Evolutionary conservation across 225 moss, liverwort and hornwort species (phyloP), one percentile per base, ranked within the genome.

Genomic region (Straminergon stramineum): DNA sequence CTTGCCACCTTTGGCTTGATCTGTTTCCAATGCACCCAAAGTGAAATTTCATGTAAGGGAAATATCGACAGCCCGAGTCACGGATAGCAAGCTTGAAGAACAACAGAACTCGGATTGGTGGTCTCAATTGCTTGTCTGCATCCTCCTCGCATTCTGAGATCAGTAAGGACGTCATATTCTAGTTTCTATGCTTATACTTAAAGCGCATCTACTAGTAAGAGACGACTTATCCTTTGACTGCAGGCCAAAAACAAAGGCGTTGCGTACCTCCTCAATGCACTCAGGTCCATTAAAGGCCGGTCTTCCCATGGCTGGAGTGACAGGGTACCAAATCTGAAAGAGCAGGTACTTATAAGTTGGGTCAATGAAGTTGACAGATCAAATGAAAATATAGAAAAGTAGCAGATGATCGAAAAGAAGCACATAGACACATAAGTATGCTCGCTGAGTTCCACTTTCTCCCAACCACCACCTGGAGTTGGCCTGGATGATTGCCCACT

Each of bases 241-340:
- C 70, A 78, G 74, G 65, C 48, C 32, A 61, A 89, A 80, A 69
- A 56, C 17, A 68, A 81, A 75, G 62, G 32, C 35, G 53, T 81
- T 84, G 37, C 18, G 53, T 92, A 96, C 99, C 97, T 97, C 97
- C 89, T 97, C 93, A 71, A 96, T 82, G 85, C 99, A 99, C 88
- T 97, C 97, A 79, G 95, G 95, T 90, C 93, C 94, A 90, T 97
- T 94, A 74, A 96, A 97, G 69, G 94, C 90, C 77, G 96, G 97
- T 91, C 85, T 96, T 78, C 99, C 99, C 97, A 99, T 96, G 17
- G 94, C 96, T 88, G 97, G 85, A 90, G 97, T 99, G 75, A 99
- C 85, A 82, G 97, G 95, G 92, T 97, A 93, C 99, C 97, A 99
- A 89, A 99, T 92, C 99, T 99, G 94, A 90, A 90, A 84, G 86